A percentile compares a stretch with the other conserved stretches of the same genome.
phyloP scores from a whole-genome alignment of 2,329 filamentous ascomycete genomes.

The Ilyonectria sp. region DNA sequence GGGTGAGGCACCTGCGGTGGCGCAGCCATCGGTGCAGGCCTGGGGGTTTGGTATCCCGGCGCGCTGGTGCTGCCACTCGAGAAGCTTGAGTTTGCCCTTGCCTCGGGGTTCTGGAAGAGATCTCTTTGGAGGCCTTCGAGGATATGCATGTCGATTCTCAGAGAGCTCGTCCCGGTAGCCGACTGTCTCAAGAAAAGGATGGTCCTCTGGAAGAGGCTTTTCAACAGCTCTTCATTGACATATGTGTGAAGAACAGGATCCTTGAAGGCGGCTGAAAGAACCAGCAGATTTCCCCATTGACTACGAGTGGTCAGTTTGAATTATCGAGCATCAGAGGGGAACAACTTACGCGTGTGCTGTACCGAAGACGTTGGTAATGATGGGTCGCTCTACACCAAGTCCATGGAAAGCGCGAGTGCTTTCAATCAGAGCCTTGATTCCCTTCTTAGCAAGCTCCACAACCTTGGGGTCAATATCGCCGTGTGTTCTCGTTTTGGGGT shows the following conservation, averaged over 20 bases:
- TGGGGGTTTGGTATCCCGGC: conserved; percentile 46
- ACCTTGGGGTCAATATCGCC: conserved; percentile 62
- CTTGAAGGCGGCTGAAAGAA: conserved; percentile 85
- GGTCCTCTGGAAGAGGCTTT: conserved; percentile 77
- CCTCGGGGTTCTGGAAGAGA: conserved; percentile 55
- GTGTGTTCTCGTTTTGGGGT: conserved; percentile 54
- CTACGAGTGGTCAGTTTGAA: conserved; percentile 60
- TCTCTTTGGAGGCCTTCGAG: conserved; percentile 70
- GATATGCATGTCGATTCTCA: conserved; percentile 82
- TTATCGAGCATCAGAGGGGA: neutral
- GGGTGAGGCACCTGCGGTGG: conserved; percentile 42
- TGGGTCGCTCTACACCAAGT: conserved; percentile 75
- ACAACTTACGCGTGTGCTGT: conserved; percentile 92
- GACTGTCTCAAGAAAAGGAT: conserved; percentile 82
- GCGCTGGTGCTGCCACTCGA: conserved; percentile 57
- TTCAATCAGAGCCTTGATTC: conserved; percentile 82
- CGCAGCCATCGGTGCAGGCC: conserved; percentile 43
- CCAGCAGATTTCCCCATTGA: conserved; percentile 96
- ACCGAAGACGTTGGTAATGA: conserved; percentile 97
- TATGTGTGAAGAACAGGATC: conserved; percentile 73
- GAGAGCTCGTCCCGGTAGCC: conserved; percentile 80
- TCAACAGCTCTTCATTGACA: conserved; percentile 70
- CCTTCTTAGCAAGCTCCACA: conserved; percentile 70
- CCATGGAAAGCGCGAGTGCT: conserved; percentile 88
- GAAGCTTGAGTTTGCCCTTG: conserved; percentile 57